Percentiles rank a stretch among this genome's conserved stretches.
Evolutionary conservation across 1,284 basidiomycete species (phyloP).

Genomic region (Ceratobasidium sp.): DNA sequence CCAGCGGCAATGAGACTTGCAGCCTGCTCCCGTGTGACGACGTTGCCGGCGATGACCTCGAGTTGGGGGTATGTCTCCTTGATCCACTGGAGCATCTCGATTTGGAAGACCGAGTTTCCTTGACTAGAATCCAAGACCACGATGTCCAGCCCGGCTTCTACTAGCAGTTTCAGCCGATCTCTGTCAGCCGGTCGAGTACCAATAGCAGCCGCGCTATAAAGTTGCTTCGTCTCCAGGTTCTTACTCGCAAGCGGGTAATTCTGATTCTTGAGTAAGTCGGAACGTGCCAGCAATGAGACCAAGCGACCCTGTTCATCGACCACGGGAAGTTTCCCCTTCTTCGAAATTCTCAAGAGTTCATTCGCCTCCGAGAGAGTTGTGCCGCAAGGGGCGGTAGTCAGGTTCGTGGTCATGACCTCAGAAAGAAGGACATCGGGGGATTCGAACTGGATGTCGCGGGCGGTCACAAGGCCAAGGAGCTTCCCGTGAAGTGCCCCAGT

Average conservation of each 20-base stretch:
- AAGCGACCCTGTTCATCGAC: slow-evolving; percentile 83
- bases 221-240: slow-evolving; percentile 92
- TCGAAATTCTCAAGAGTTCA: slow-evolving; percentile 93
- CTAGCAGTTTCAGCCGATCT: slow-evolving; percentile 87
- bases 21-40: slow-evolving; percentile 98
- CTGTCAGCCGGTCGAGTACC: slow-evolving; percentile 93
- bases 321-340: slow-evolving; percentile 98
- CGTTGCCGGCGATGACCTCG: slow-evolving; percentile 97
- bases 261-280: slow-evolving; percentile 98
- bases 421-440: slow-evolving; percentile 75
- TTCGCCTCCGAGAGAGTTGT: slow-evolving; percentile 95
- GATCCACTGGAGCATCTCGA: slow-evolving; percentile 97
- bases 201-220: slow-evolving; percentile 97
- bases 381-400: slow-evolving; percentile 87
- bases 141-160: slow-evolving; percentile 96
- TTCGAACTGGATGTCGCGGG: slow-evolving; percentile 96
- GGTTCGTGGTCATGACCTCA: slow-evolving; percentile 90
- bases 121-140: slow-evolving; percentile 97
- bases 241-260: slow-evolving; percentile 97
- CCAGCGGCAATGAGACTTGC: slow-evolving; percentile 94
- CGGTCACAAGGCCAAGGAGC: slow-evolving; percentile 96
- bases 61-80: slow-evolving; percentile 87
- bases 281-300: slow-evolving; percentile 91
- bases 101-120: slow-evolving; percentile 94
- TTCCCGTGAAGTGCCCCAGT: slow-evolving; percentile 90